Evolutionary conservation across 345 rosid species (phyloP).

Genomic region (Reutealis trisperma): DNA sequence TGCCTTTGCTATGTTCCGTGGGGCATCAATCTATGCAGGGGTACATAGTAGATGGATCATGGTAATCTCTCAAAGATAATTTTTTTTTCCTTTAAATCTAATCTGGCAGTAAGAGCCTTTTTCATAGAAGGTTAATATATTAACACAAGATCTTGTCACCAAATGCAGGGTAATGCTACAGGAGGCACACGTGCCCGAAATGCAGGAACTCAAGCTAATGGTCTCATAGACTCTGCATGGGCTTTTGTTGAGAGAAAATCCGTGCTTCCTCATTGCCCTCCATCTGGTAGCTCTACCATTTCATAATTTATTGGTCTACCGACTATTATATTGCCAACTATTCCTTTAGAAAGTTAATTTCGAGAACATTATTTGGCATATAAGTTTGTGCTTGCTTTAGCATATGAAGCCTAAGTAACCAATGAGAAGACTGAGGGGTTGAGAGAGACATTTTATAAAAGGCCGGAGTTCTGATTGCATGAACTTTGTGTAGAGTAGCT

Average conservation of each 20-base stretch:
- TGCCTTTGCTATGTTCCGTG: conserved; percentile 90
- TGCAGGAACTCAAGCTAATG: conserved; percentile 59
- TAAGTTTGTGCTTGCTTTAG: not conserved
- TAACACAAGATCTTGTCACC: conserved; percentile 6
- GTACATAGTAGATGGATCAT: conserved; percentile 80
- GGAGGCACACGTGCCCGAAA: conserved; percentile 85
- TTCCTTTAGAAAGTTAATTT: not conserved
- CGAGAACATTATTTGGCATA: not conserved
- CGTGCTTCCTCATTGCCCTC: conserved; percentile 71
- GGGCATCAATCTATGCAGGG: conserved; percentile 76
- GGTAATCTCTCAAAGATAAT: conserved; percentile 46
- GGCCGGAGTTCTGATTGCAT: not conserved
- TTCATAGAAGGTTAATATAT: not conserved
- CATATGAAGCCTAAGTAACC: not conserved
- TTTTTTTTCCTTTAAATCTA: not conserved
- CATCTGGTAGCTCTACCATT: conserved; percentile 55
- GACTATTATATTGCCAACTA: not conserved
- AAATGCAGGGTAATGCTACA: conserved; percentile 85
- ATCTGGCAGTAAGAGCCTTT: conserved; percentile 1
- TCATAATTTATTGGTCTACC: not conserved
- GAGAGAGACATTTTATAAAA: not conserved
- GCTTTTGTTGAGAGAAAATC: conserved; percentile 50
- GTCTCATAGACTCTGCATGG: conserved; percentile 65
- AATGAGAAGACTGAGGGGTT: not conserved
- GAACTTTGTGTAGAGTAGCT: not conserved